Percentiles rank a stretch among this genome's conserved stretches.
Conservation (phyloP, 345 rosid species). For the Draba incana region DNA sequence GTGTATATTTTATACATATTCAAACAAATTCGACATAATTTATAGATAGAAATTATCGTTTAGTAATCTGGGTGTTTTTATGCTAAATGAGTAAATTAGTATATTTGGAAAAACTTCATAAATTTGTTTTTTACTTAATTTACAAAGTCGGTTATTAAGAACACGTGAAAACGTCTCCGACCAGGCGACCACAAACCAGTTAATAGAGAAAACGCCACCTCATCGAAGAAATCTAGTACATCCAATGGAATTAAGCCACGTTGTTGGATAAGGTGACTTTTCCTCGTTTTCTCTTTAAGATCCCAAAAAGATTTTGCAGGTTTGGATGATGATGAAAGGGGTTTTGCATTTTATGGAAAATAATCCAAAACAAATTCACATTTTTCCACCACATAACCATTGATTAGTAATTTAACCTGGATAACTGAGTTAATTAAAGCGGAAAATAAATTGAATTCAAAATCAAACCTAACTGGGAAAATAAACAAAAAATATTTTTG, state of each 20-base stretch:
- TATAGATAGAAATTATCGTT: background rate
- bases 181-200: slow-evolving; percentile 42
- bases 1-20: background rate
- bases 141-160: slow-evolving; percentile 31
- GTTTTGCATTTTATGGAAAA: slow-evolving; percentile 1
- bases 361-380: background rate
- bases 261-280: slow-evolving; percentile 35
- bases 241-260: slow-evolving; percentile 44
- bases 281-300: slow-evolving; percentile 32
- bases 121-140: background rate
- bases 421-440: background rate
- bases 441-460: slow-evolving; percentile 1
- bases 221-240: slow-evolving; percentile 46
- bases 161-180: slow-evolving; percentile 57
- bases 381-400: no score
- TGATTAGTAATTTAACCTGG: no score
- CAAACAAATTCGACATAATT: background rate
- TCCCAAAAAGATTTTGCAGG: slow-evolving; percentile 39
- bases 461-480: background rate
- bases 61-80: background rate
- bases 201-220: slow-evolving; percentile 45
- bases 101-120: slow-evolving; percentile 1
- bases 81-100: slow-evolving; percentile 12
- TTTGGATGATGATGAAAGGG: slow-evolving; percentile 11
- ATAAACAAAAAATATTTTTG: no score